Percentiles rank a stretch among this genome's conserved stretches.
Evolutionary conservation across 2,329 filamentous ascomycete species (phyloP).

Genomic region (Xylaria sp.): DNA sequence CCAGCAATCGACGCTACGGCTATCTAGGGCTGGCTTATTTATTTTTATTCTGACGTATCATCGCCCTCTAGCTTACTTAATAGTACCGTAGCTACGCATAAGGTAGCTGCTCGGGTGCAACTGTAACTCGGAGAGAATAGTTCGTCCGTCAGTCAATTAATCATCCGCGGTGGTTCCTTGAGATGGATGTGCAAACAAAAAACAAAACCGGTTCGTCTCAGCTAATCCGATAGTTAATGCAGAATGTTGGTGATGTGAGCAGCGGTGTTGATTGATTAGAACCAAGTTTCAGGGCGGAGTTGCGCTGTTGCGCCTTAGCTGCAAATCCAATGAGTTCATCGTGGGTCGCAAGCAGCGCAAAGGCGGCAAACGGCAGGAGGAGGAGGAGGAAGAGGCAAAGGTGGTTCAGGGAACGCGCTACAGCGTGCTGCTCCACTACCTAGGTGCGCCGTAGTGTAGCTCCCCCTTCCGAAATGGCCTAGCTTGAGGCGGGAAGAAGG

Average conservation of each 20-base stretch:
- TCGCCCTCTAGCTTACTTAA: not conserved
- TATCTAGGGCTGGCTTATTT: slow-evolving; percentile 26
- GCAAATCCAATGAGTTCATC: slow-evolving; percentile 30
- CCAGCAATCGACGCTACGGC: too few relatives aligned
- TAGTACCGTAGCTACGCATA: too few relatives aligned
- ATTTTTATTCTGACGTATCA: slow-evolving; percentile 14
- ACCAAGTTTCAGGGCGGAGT: slow-evolving; percentile 25
- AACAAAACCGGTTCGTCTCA: slow-evolving; percentile 17
- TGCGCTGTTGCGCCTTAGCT: slow-evolving; percentile 15
- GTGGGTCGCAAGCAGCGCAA: slow-evolving; percentile 16
- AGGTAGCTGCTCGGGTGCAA: too few relatives aligned
- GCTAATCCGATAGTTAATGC: slow-evolving; percentile 16
- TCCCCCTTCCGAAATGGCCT: slow-evolving; percentile 36
- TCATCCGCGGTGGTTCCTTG: not conserved
- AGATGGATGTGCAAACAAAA: not conserved
- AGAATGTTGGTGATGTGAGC: not conserved
- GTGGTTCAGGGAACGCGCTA: not conserved
- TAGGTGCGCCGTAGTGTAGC: not conserved
- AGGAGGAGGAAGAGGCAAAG: slow-evolving; percentile 30
- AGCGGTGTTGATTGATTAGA: slow-evolving; percentile 5
- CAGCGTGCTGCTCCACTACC: slow-evolving; percentile 1
- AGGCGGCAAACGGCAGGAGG: slow-evolving; percentile 16
- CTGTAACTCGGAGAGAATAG: not conserved
- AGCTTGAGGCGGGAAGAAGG: slow-evolving; percentile 43
- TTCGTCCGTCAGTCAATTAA: not conserved